Conservation (phyloP, 805 yeast species). For the Ogataea populi-albae region DNA sequence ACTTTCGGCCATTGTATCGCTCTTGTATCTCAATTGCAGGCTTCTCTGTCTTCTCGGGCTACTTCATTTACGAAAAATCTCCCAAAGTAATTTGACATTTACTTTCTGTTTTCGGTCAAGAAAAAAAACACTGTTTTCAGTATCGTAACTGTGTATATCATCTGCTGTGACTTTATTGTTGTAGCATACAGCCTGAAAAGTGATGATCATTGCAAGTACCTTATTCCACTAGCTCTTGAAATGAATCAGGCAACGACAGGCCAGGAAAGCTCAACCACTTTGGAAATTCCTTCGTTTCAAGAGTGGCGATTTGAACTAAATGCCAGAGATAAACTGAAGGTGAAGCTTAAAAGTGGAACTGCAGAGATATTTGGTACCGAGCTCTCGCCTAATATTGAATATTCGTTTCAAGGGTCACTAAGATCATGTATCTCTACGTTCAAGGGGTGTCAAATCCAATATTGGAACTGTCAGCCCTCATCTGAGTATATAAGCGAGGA, state of each 20-base stretch:
- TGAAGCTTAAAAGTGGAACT: constrained; percentile 59
- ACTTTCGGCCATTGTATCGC: constrained; percentile 22
- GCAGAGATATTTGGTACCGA: constrained; percentile 95
- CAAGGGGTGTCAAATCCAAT: constrained; percentile 64
- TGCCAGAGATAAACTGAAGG: constrained; percentile 42
- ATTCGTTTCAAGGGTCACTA: constrained; percentile 49
- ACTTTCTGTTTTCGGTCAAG: too few relatives aligned
- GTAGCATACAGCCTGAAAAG: too few relatives aligned
- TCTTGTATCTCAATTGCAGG: not conserved
- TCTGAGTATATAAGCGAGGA: constrained; percentile 71
- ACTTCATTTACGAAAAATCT: too few relatives aligned
- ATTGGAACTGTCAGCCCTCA: constrained; percentile 39
- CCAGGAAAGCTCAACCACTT: too few relatives aligned
- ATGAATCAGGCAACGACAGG: too few relatives aligned
- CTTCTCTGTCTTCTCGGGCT: too few relatives aligned
- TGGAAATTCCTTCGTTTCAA: constrained; percentile 33
- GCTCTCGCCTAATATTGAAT: constrained; percentile 67
- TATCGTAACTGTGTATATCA: too few relatives aligned
- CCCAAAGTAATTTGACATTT: too few relatives aligned
- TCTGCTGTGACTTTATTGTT: too few relatives aligned
- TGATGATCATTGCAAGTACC: too few relatives aligned
- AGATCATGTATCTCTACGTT: constrained; percentile 57
- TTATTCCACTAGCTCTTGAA: constrained; percentile 22
- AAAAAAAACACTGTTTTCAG: too few relatives aligned
- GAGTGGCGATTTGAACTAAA: constrained; percentile 80